These are phyloP conservation scores for Phytophthora kernoviae DNA, from an alignment of 352 stramenopile genomes.

Conservation along the genomic window DNA sequence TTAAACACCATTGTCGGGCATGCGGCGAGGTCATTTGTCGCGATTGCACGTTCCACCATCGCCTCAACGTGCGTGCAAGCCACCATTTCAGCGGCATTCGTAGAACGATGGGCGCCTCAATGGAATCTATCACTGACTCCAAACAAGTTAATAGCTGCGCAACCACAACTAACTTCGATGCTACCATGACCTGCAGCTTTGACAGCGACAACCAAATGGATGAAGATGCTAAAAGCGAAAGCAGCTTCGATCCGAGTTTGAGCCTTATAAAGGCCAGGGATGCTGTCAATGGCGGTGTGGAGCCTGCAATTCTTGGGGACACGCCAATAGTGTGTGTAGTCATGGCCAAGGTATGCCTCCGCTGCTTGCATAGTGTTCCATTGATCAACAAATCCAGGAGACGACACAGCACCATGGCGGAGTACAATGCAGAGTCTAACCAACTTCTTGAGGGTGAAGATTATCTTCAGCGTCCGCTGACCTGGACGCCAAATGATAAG, in stretches of 20 bases:
- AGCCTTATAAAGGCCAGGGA: slow-evolving; percentile 35
- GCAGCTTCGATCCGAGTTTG: slow-evolving; percentile 25
- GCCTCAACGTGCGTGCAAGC: slow-evolving; percentile 44
- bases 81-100: slow-evolving; percentile 31
- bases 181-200: slow-evolving; percentile 40
- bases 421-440: background rate
- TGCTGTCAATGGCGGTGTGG: slow-evolving; percentile 21
- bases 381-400: slow-evolving; percentile 37
- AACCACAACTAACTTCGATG: slow-evolving; percentile 23
- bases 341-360: slow-evolving; percentile 64
- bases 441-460: background rate
- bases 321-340: slow-evolving; percentile 44
- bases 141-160: slow-evolving; percentile 7
- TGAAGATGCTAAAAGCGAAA: slow-evolving; percentile 2
- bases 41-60: slow-evolving; percentile 51
- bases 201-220: slow-evolving; percentile 30
- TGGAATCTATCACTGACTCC: slow-evolving; percentile 13
- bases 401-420: slow-evolving; percentile 27
- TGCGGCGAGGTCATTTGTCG: slow-evolving; percentile 74
- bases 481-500: slow-evolving; percentile 27
- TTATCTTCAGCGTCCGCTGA: slow-evolving; percentile 23
- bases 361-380: slow-evolving; percentile 57
- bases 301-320: slow-evolving; percentile 29
- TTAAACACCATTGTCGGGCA: slow-evolving; percentile 76
- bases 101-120: slow-evolving; percentile 19